Evolutionary conservation across 2,329 filamentous ascomycete species (phyloP), one percentile per base, ranked within the genome.

Genomic region (Sporothrix phasma): DNA sequence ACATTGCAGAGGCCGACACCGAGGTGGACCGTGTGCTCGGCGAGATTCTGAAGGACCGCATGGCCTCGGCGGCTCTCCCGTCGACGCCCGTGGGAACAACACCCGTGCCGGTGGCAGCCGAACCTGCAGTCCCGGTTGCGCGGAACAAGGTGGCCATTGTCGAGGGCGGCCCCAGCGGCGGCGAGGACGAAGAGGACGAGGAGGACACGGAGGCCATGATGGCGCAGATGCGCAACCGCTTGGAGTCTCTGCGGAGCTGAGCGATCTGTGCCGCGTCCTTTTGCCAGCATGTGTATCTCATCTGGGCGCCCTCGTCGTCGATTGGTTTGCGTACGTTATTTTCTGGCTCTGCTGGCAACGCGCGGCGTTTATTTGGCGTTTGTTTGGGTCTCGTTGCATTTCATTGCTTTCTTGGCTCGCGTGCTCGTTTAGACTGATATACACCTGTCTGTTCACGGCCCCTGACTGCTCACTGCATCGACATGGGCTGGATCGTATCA

Each of bases 21-120:
- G 93, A 97, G 80, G 90, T 97, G 10, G 92, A 97, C 72, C 95
- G 93, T 81, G 88, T 97, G 13, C 79, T 99, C 29, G 88, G 90
- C 2, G 94, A 97, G 79, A 88, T 99, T 49, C 78, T 99, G 67
- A 92, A 92, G 76, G 90, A 92, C 71, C 86, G 84, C 72, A 81
- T 92, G 72, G 86, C 87, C 67, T 87, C 89, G 72, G 82, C 82
- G 66, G 69, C 82, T 68, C 81, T 82, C 68, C 82, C 81, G 6
- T 80, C 78, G 8, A 80, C 82, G 64, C 84, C 86, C n/a, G 76
- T 83, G 37, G 71, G 75, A 15, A 75, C 78, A 47, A 79, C 81
- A 68, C 80, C 82, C 49, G 76, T 77, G 58, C 76, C 74, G n/a
- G 75, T 77, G 43, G 80, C 80, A 68, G 79, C 82, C 3, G 47